Evolutionary conservation across 208 protist species (phyloP), one percentile per base, ranked within the genome.

Genomic region (Zelonia costaricensis): DNA sequence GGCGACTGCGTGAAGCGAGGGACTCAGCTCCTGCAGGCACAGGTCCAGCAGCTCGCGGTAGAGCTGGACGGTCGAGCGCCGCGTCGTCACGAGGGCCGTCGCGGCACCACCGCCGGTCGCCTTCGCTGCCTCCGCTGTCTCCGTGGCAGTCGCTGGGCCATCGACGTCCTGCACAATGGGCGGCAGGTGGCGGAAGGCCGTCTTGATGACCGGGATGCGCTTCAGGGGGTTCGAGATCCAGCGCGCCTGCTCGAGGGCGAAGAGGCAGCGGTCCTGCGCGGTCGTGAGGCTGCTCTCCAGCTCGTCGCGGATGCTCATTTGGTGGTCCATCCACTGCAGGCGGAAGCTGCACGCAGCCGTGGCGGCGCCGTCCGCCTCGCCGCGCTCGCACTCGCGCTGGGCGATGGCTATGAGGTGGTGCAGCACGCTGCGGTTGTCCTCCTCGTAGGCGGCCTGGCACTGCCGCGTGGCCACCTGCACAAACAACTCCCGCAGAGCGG

Each of bases 41-140:
- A 89, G 78, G 8, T 75, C 67, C 18, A 94, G 61, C 12, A 94
- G 54, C 27, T 80, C 57, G 36, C 73, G 65, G 62, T 92, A 92
- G 53, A 95, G 69, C 52, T 88, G 72, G 22, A 80, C 77, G 0
- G 76, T 51, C 10, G 78, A 88, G 13, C 60, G 69, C 4, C 66
- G 55, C 6, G 67, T 48, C 25, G 46, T 35, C 10, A 16, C 3
- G 25, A 7, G 8, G 13, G 38, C 39, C 16, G 9, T 16, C 22
- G 27, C 36, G 42, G 49, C 6, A 62, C 46, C 27, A 45, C 2
- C 20, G 30, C 30, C 9, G 43, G 33, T 0, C 33, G 40, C 39
- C n/a, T n/a, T 59, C 31, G 39, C 33, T 39, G 28, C 3, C 38
- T 47, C 54, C 12, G 27, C 7, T 7, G 39, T 16, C 3, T 47